Base-by-base conservation (phyloP, 345 rosid genomes). In the Noccaea bulbosa region DNA sequence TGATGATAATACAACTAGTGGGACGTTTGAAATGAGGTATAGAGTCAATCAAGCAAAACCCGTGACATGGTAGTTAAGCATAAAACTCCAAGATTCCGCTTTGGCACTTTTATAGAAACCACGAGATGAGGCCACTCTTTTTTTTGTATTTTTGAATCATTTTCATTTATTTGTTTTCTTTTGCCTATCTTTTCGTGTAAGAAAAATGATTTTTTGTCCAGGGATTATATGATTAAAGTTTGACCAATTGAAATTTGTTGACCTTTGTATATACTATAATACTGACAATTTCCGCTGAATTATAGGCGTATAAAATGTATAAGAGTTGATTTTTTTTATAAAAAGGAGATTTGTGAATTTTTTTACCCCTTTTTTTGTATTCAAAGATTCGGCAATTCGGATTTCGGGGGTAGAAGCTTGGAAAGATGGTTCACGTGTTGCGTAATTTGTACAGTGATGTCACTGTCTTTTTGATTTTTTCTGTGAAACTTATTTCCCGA, bases 11-110 rank as follows among this genome's bases (percentile, higher is more conserved):
- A 27, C 30, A 17, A 8, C 20, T 44, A 48, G 65, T 65, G 77
- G 65, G 77, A 72, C 35, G 44, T 72, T 30, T 30, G 65, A 64
- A 56, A 64, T 47, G 77, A 24, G 44, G 43, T 63, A 41, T 27
- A 27, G 68, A 58, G 60, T 57, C 61, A 34, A 58, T 57, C 17
- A 56, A 69, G 1, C 41, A 55, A 8, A 52, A 52, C 78, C 78
- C 78, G 78, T 74, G 78, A 74, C 69, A 51, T 60, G 48, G 48
- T 59, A 66, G 72, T 66, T 74, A 66, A 50, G 62, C 67, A 60
- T 62, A 59, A 74, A 24, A 52, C 73, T 74, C 73, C 78, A 74
- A 67, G 48, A 67, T 74, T 74, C 78, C 39, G 0, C 62, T 67
- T 74, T 67, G 78, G 68, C 78, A 3, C 55, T 63, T 60, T 67